Evolutionary conservation across 2,329 filamentous ascomycete genomes (phyloP), one percentile per base, ranked within the genome.

Genomic region (Cladosporium sp.): DNA sequence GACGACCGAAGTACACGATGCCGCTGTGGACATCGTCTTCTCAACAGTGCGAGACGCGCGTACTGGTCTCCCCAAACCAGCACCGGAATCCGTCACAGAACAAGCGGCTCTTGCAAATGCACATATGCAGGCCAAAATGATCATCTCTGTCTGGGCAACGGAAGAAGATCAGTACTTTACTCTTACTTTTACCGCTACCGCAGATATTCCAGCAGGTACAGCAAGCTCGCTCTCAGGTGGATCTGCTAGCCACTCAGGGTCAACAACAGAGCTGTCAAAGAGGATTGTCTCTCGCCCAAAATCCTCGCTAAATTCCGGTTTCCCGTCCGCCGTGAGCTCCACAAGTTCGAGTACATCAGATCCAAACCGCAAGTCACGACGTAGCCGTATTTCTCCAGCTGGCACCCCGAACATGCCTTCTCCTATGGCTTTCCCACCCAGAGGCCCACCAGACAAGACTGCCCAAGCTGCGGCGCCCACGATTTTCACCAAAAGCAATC

Each of bases 81-180:
- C 77, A 79, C 26, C 77, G 76, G 59, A 81, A 2, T 65, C 68
- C 15, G 70, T 73, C 32, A 68, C 68, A 3, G 68, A 72, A 4
- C 61, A 64, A 26, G 15, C 44, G 26, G 24, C 51, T 11, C 62
- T 62, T 14, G 54, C 70, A 1, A 68, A 71, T 77, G 36, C 68
- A 68, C 78, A 83, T 36, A 76, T 87, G 0, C 86, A 86, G 68
- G 88, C 90, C 26, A 90, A 89, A 69, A 91, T 93, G 88, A 91
- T 92, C 57, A 86, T 93, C 26, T 90, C 88, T 0, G 85, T 91
- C 7, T 93, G 90, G 88, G 81, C 86, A n/a, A 86, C 90, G 47
- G 86, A 90, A 51, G 83, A 84, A 24, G 85, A 88, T 70, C 86
- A 84, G 11, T 92, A 89, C 76, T 93, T 88, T 74, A 92, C 89